Conservation (phyloP, 2,329 filamentous ascomycete species). For the Ascochyta lentis region DNA sequence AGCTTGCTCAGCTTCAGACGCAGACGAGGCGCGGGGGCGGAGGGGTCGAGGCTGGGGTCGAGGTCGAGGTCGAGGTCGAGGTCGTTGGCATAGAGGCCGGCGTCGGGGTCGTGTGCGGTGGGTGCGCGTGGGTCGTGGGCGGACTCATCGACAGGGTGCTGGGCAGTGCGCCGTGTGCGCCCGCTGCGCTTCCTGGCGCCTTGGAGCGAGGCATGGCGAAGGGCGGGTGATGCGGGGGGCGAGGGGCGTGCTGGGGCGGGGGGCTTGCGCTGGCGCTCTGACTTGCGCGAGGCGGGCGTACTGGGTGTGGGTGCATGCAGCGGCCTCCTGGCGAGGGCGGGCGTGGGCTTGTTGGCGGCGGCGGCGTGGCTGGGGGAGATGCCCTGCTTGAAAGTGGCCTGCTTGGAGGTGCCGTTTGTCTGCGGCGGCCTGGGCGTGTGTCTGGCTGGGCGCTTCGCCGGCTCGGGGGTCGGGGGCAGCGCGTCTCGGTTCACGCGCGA, state of each 20-base stretch:
- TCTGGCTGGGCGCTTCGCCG: conserved; percentile 46
- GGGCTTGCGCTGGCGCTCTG: conserved; percentile 41
- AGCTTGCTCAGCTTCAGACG: conserved; percentile 61
- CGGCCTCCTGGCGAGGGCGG: conserved; percentile 19
- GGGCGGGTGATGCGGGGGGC: conserved; percentile 27
- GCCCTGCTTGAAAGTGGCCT: neutral
- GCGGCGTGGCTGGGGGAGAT: no score
- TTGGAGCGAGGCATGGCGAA: conserved; percentile 26
- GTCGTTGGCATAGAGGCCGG: conserved; percentile 17
- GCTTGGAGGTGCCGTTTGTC: conserved; percentile 38
- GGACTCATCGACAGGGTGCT: conserved; percentile 23
- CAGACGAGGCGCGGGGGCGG: conserved; percentile 41
- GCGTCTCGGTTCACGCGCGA: conserved; percentile 59
- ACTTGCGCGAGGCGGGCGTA: conserved; percentile 38
- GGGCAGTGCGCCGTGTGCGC: conserved; percentile 31
- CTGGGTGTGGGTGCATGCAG: conserved; percentile 25
- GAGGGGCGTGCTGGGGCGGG: conserved; percentile 24
- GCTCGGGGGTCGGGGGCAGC: conserved; percentile 54
- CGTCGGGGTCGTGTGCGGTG: conserved; percentile 29
- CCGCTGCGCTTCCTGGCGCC: conserved; percentile 29
- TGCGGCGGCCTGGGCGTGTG: conserved; percentile 35
- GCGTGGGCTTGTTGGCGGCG: neutral
- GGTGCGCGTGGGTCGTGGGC: conserved; percentile 22
- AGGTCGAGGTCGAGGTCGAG: no score
- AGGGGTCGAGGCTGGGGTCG: conserved; percentile 17